Evolutionary conservation across 2,329 filamentous ascomycete genomes (phyloP).

Genomic region (Trichophyton verrucosum): DNA sequence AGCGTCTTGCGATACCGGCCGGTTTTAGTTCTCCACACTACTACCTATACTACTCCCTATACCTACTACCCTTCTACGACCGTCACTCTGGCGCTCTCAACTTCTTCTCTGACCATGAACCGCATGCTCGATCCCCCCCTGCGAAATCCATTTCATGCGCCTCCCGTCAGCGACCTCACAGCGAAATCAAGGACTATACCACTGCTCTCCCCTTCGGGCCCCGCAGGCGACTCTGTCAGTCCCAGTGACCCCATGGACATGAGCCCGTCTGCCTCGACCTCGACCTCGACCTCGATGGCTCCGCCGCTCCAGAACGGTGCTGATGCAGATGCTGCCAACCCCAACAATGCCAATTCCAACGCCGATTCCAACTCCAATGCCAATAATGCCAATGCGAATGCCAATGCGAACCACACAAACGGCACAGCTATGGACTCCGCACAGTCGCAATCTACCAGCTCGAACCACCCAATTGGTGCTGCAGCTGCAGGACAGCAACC

Average conservation of each 20-base stretch:
- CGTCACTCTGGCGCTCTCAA: background rate
- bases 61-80: too few species aligned
- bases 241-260: slow-evolving; percentile 44
- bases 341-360: slow-evolving; percentile 10
- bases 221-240: slow-evolving; percentile 32
- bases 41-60: too few species aligned
- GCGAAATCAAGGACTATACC: slow-evolving; percentile 41
- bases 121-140: slow-evolving; percentile 30
- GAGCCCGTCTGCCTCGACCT: slow-evolving; percentile 32
- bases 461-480: slow-evolving; percentile 30
- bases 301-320: slow-evolving; percentile 39
- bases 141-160: slow-evolving; percentile 36
- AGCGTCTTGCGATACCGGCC: background rate
- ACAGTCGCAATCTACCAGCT: slow-evolving; percentile 18
- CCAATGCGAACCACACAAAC: slow-evolving; percentile 27
- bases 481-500: slow-evolving; percentile 63
- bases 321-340: slow-evolving; percentile 34
- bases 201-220: slow-evolving; percentile 38
- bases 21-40: background rate
- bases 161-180: slow-evolving; percentile 23
- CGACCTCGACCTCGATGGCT: slow-evolving; percentile 34
- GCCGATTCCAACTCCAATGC: slow-evolving; percentile 27
- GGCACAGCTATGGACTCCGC: slow-evolving; percentile 13
- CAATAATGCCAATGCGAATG: slow-evolving; percentile 10
- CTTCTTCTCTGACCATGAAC: slow-evolving; percentile 23